These are phyloP conservation scores for Penicillium samsonianum DNA, from an alignment of 495 filamentous ascomycete species.

Conservation along the genomic window DNA sequence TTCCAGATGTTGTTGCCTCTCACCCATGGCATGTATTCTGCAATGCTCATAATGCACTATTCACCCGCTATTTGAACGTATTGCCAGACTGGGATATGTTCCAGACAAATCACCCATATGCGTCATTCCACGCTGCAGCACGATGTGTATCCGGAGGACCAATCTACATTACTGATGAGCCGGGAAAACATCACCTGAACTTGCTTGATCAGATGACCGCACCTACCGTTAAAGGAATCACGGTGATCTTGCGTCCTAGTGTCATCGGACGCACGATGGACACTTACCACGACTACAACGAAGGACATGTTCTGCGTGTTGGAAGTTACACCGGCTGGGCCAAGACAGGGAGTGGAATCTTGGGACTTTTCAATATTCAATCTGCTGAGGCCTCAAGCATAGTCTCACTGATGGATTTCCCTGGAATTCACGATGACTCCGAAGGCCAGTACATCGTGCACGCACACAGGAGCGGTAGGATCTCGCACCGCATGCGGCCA, in stretches of 20 bases:
- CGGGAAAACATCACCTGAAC: slow-evolving; percentile 72
- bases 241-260: slow-evolving; percentile 75
- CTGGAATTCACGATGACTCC: slow-evolving; percentile 55
- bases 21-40: slow-evolving; percentile 95
- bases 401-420: slow-evolving; percentile 68
- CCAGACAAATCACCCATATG: slow-evolving; percentile 78
- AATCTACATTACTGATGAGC: slow-evolving; percentile 89
- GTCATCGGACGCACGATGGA: slow-evolving; percentile 68
- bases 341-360: slow-evolving; percentile 67
- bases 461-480: slow-evolving; percentile 65
- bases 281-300: slow-evolving; percentile 72
- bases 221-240: slow-evolving; percentile 63
- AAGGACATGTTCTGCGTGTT: slow-evolving; percentile 71
- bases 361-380: slow-evolving; percentile 83
- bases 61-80: slow-evolving; percentile 72
- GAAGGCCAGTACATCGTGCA: slow-evolving; percentile 65
- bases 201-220: slow-evolving; percentile 79
- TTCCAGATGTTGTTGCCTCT: slow-evolving; percentile 71
- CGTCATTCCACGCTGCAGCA: slow-evolving; percentile 83
- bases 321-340: slow-evolving; percentile 69
- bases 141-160: slow-evolving; percentile 89
- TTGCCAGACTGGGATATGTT: slow-evolving; percentile 99
- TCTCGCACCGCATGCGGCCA: slow-evolving; percentile 52
- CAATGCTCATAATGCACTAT: slow-evolving; percentile 87
- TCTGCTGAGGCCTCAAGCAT: slow-evolving; percentile 59